Conservation (phyloP, 2,329 filamentous ascomycete species). For the Sphaerulina musiva region DNA sequence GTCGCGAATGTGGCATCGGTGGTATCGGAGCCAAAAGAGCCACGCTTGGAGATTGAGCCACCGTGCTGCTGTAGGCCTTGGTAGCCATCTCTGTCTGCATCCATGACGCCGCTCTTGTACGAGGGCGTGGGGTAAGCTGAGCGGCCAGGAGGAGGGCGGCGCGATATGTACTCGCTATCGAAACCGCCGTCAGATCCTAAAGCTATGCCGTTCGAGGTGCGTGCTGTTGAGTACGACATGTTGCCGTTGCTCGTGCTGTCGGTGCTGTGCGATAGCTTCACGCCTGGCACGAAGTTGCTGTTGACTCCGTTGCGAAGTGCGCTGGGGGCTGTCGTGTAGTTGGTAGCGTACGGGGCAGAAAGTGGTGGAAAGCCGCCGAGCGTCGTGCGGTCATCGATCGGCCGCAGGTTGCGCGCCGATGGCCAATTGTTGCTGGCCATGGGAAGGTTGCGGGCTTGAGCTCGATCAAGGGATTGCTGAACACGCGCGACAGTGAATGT, state of each 20-base stretch:
- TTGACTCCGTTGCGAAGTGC: slow-evolving; percentile 1
- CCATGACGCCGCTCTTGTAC: not conserved
- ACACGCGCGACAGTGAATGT: not conserved
- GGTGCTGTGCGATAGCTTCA: not conserved
- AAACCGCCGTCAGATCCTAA: not conserved
- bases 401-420: not conserved
- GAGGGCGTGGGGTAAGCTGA: not conserved
- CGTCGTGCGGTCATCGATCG: not conserved
- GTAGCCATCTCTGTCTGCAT: not conserved
- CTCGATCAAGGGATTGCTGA: not conserved
- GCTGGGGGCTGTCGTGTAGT: not conserved
- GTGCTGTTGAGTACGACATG: not conserved
- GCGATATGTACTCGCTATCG: not conserved
- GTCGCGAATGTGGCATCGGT: slow-evolving; percentile 11
- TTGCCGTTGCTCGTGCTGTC: not conserved
- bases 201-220: not conserved
- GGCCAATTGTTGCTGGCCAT: slow-evolving; percentile 2
- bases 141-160: not conserved
- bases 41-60: not conserved
- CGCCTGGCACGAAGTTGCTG: slow-evolving; percentile 4
- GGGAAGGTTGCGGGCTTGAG: not conserved
- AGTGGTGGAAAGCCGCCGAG: not conserved
- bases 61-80: slow-evolving; percentile 1
- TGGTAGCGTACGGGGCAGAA: not conserved
- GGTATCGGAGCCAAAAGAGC: slow-evolving; percentile 2